Conservation (phyloP, 495 filamentous ascomycete genomes). For the Pseudomonodictys pantanalensis region DNA sequence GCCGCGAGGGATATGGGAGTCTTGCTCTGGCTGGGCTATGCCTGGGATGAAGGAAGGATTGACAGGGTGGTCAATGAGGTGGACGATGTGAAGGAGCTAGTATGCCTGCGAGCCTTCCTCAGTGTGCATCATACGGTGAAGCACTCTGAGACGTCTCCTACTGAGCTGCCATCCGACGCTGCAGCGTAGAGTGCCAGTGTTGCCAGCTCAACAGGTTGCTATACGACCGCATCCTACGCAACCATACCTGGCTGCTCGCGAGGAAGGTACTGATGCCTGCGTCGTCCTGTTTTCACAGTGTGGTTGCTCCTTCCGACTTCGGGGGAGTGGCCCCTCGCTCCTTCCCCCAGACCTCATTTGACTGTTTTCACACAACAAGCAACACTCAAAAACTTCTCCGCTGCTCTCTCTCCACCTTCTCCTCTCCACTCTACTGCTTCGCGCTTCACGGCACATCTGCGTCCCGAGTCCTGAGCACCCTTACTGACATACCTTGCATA, state of each 20-base stretch:
- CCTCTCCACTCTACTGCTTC: background rate
- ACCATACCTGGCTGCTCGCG: too few relatives aligned
- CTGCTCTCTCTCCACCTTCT: background rate
- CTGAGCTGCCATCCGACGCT: too few relatives aligned
- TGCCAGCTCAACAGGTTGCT: too few relatives aligned
- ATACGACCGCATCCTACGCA: too few relatives aligned
- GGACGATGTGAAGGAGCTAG: slow-evolving; percentile 50
- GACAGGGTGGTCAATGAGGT: slow-evolving; percentile 52
- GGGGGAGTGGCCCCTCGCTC: too few relatives aligned
- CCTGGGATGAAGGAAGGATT: slow-evolving; percentile 55
- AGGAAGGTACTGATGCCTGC: too few relatives aligned
- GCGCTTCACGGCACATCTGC: background rate
- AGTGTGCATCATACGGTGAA: background rate
- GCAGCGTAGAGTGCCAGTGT: too few relatives aligned
- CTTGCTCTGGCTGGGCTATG: slow-evolving; percentile 59
- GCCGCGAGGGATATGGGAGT: slow-evolving; percentile 52
- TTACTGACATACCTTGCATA: too few relatives aligned
- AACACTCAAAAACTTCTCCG: background rate
- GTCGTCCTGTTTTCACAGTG: background rate
- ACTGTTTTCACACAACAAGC: background rate
- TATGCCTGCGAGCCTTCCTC: slow-evolving; percentile 42
- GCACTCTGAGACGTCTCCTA: background rate
- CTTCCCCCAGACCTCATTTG: background rate
- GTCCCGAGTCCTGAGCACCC: too few relatives aligned
- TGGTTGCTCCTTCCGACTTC: background rate